phyloP scores from a whole-genome alignment of 2,329 filamentous ascomycete genomes.

The Curvularia sp. region DNA sequence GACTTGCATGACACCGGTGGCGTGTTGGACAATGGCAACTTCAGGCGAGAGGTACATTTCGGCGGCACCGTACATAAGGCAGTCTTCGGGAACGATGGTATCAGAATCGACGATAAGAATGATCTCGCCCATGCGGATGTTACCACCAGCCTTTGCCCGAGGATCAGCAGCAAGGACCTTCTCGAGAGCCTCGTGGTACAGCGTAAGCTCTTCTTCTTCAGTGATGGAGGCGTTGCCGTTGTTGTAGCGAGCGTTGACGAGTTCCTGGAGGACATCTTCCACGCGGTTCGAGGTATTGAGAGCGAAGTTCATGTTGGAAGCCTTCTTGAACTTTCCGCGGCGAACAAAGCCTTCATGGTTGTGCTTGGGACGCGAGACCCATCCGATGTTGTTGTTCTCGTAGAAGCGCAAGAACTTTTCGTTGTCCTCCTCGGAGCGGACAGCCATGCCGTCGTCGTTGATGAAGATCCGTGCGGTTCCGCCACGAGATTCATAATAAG shows the following conservation, averaged over 20 bases:
- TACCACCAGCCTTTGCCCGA: conserved; percentile 77
- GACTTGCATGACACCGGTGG: conserved; percentile 73
- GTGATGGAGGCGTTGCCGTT: conserved; percentile 35
- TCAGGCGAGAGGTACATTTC: conserved; percentile 82
- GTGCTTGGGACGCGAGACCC: conserved; percentile 56
- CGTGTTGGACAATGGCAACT: conserved; percentile 78
- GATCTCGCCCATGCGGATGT: conserved; percentile 83
- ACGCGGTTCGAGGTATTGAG: conserved; percentile 67
- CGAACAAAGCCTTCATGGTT: conserved; percentile 37
- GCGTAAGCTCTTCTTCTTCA: conserved; percentile 44
- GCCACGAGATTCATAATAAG: conserved; percentile 59
- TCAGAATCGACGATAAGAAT: conserved; percentile 65
- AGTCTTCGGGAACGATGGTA: conserved; percentile 65
- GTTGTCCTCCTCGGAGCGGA: conserved; percentile 58
- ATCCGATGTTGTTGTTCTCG: conserved; percentile 58
- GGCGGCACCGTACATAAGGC: conserved; percentile 77
- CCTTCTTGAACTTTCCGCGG: conserved; percentile 49
- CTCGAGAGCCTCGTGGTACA: conserved; percentile 55
- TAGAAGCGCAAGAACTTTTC: conserved; percentile 54
- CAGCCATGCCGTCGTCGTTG: conserved; percentile 71
- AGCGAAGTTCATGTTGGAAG: conserved; percentile 76
- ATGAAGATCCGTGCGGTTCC: conserved; percentile 72
- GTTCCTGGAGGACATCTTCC: conserved; percentile 66
- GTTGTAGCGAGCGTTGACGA: conserved; percentile 49
- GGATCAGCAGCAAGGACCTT: conserved; percentile 73